Conservation (phyloP, 2,329 filamentous ascomycete species). For the Xylaria sp. region DNA sequence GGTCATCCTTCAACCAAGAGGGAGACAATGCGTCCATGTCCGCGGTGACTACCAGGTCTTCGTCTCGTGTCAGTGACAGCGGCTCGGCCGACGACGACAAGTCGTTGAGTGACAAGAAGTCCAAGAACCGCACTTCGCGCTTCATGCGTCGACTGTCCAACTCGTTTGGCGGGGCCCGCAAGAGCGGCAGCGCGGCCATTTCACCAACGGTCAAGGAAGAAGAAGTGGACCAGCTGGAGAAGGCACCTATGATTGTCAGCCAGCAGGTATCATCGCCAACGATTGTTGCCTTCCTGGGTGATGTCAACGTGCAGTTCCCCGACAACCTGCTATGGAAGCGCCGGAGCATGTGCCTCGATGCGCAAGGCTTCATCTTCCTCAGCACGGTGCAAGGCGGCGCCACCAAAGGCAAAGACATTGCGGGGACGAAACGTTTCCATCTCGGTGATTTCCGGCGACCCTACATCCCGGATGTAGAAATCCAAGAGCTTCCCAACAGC, state of each 20-base stretch:
- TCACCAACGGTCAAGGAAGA: conserved; percentile 60
- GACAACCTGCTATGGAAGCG: conserved; percentile 97
- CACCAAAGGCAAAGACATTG: conserved; percentile 59
- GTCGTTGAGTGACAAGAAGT: conserved; percentile 51
- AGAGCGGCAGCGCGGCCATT: conserved; percentile 52
- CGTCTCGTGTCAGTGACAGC: conserved; percentile 49
- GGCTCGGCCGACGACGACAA: conserved; percentile 55
- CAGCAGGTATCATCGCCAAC: conserved; percentile 41
- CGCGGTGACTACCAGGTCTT: conserved; percentile 47
- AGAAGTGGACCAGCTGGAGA: conserved; percentile 45
- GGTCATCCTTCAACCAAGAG: conserved; percentile 58
- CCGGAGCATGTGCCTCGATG: conserved; percentile 84
- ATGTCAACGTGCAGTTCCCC: conserved; percentile 96
- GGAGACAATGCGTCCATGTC: conserved; percentile 36
- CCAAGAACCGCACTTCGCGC: conserved; percentile 57
- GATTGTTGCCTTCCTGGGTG: conserved; percentile 74
- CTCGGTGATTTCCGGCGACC: conserved; percentile 82
- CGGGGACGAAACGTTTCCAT: conserved; percentile 76
- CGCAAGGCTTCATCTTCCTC: conserved; percentile 81
- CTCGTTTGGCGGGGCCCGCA: conserved; percentile 55
- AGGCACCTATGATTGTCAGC: conserved; percentile 34
- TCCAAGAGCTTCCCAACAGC: conserved; percentile 92
- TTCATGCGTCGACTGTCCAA: conserved; percentile 66
- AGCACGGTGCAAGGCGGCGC: conserved; percentile 67
- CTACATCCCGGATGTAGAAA: conserved; percentile 84